phyloP scores from a whole-genome alignment of 2,329 filamentous ascomycete species.

The Zalaria sp. region DNA sequence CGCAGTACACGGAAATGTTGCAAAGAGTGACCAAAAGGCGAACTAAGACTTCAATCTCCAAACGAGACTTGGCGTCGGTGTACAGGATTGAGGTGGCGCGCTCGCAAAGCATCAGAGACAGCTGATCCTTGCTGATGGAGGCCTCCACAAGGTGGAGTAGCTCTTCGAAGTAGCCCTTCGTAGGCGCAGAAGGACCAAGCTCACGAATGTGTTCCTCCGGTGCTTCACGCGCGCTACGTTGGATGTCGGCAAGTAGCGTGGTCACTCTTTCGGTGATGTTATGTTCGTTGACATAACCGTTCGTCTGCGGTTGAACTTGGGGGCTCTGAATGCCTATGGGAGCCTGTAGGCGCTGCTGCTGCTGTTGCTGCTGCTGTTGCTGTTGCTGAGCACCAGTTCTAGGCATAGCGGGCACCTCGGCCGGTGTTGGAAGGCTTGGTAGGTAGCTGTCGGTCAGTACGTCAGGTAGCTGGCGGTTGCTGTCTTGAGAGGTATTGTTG shows the following conservation, averaged over 20 bases:
- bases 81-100: conserved; percentile 33
- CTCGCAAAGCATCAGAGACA: conserved; percentile 41
- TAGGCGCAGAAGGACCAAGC: conserved; percentile 37
- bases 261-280: conserved; percentile 40
- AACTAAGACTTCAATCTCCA: conserved; percentile 51
- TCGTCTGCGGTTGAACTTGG: conserved; percentile 33
- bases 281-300: conserved; percentile 45
- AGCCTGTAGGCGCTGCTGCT: conserved; percentile 16
- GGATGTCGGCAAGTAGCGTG: conserved; percentile 41
- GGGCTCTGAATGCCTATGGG: not conserved
- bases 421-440: conserved; percentile 47
- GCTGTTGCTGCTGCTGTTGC: conserved; percentile 20
- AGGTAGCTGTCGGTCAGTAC: conserved; percentile 50
- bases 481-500: conserved; percentile 43
- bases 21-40: conserved; percentile 49
- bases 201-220: conserved; percentile 44
- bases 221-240: conserved; percentile 40
- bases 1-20: conserved; percentile 42
- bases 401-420: conserved; percentile 46
- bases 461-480: conserved; percentile 46
- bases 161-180: conserved; percentile 45
- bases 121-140: conserved; percentile 40
- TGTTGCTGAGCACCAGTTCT: conserved; percentile 41
- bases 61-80: conserved; percentile 35
- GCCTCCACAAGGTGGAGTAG: conserved; percentile 38